A percentile compares a stretch with the other conserved stretches of the same genome.
Evolutionary conservation across 441 rosid species (phyloP).

Genomic region (Syzygium malaccense): DNA sequence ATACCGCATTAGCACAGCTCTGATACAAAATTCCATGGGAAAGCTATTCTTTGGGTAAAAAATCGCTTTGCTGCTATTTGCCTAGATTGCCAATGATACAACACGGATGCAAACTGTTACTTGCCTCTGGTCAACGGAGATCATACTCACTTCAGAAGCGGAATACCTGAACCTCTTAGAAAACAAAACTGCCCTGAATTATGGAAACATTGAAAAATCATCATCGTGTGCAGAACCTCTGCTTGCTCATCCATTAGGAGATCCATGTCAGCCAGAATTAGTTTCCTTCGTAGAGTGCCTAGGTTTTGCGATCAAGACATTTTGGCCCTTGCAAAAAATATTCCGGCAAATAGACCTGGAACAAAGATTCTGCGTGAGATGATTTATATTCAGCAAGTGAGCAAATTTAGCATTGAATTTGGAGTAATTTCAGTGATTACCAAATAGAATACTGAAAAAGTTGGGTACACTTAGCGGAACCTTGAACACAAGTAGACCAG

Average conservation of each 20-base stretch:
- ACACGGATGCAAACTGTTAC: neutral
- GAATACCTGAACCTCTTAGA: neutral
- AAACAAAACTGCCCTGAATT: neutral
- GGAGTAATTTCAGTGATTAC: conserved; percentile 28
- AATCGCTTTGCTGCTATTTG: neutral
- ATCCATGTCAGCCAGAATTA: neutral
- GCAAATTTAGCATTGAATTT: neutral
- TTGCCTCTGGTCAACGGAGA: neutral
- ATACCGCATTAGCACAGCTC: neutral
- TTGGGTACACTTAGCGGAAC: conserved; percentile 72
- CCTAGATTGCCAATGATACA: neutral
- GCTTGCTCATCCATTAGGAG: neutral
- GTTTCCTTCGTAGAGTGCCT: neutral
- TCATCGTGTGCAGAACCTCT: neutral
- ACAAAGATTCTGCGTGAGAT: neutral
- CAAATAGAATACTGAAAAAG: conserved; percentile 76
- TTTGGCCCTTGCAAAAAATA: conserved; percentile 77
- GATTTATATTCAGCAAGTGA: neutral
- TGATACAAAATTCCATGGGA: neutral
- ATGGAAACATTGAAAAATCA: neutral
- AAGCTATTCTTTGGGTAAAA: neutral
- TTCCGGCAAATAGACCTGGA: conserved; percentile 84
- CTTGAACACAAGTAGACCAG: conserved; percentile 68
- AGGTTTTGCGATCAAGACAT: conserved; percentile 42
- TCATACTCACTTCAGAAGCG: neutral